These are phyloP conservation scores for Tetrapisispora phaffii DNA, from an alignment of 805 yeast genomes.

Conservation along the genomic window DNA sequence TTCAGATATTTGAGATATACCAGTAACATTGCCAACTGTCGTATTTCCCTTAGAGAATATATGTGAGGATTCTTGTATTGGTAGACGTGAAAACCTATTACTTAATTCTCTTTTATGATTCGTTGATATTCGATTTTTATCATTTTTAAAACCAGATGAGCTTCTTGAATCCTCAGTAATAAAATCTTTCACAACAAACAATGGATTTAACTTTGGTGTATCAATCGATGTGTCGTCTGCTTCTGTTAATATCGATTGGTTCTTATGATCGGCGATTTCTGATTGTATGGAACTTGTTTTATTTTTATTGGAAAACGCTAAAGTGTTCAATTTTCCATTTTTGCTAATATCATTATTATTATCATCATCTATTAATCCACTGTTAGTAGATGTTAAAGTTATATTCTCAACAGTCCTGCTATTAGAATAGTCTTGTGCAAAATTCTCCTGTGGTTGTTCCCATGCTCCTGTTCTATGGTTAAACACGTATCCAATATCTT, in stretches of 20 bases:
- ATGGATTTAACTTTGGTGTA: slow-evolving; percentile 19
- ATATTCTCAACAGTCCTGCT: slow-evolving; percentile 15
- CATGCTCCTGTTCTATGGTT: slow-evolving; percentile 20
- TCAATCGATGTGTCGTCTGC: slow-evolving; percentile 21
- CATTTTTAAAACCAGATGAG: background rate
- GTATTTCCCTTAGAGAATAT: background rate
- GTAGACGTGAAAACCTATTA: background rate
- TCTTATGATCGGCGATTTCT: too few species aligned
- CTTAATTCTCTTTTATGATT: background rate
- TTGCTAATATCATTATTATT: background rate
- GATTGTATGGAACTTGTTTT: background rate
- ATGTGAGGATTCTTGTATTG: slow-evolving; percentile 2
- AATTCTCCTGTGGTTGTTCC: slow-evolving; percentile 12
- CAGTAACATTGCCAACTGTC: slow-evolving; percentile 10
- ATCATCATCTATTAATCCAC: slow-evolving; percentile 2
- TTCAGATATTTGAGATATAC: slow-evolving; percentile 12
- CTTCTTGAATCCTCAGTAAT: background rate
- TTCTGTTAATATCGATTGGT: background rate
- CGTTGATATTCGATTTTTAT: too few species aligned
- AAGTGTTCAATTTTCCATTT: background rate
- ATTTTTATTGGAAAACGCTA: background rate
- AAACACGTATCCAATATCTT: slow-evolving; percentile 21
- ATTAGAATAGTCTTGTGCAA: slow-evolving; percentile 12
- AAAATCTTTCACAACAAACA: slow-evolving; percentile 5
- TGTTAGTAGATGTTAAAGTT: slow-evolving; percentile 5